Conservation (phyloP, 805 yeast species). For the Teunomyces gatunensis region DNA sequence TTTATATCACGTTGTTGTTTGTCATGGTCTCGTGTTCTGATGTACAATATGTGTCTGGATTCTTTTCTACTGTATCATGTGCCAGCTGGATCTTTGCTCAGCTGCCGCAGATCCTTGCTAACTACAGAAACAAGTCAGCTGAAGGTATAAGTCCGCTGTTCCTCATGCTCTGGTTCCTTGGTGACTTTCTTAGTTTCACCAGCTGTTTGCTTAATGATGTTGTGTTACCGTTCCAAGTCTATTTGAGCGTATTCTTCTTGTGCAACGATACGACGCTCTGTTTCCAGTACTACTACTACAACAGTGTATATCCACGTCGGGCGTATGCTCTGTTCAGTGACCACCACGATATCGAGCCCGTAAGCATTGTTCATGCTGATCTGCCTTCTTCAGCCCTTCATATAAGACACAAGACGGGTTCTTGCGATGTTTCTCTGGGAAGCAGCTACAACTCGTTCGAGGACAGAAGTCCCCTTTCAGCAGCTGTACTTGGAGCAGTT, state of each 20-base stretch:
- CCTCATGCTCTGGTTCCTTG: slow-evolving; percentile 61
- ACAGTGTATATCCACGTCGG: slow-evolving; percentile 31
- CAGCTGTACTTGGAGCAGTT: not conserved
- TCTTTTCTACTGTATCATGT: slow-evolving; percentile 36
- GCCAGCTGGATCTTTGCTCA: slow-evolving; percentile 73
- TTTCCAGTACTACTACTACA: slow-evolving; percentile 42
- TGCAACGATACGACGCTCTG: slow-evolving; percentile 39
- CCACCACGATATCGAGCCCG: not conserved
- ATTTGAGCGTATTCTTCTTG: slow-evolving; percentile 38
- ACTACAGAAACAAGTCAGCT: slow-evolving; percentile 57
- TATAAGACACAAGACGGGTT: not conserved
- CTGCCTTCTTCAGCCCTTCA: not conserved
- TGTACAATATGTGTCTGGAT: slow-evolving; percentile 10
- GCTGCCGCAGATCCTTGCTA: slow-evolving; percentile 63
- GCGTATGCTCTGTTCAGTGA: not conserved
- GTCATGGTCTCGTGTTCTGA: slow-evolving; percentile 6
- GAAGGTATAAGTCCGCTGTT: slow-evolving; percentile 66
- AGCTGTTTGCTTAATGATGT: slow-evolving; percentile 39
- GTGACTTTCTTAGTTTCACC: slow-evolving; percentile 40
- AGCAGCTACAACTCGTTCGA: slow-evolving; percentile 1
- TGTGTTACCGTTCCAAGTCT: slow-evolving; percentile 38
- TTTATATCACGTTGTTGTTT: no score
- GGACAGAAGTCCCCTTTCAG: not conserved
- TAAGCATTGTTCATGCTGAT: not conserved
- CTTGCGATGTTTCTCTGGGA: not conserved